phyloP scores from a whole-genome alignment of 768 basidiomycete species.

The Amyloporia xantha region DNA sequence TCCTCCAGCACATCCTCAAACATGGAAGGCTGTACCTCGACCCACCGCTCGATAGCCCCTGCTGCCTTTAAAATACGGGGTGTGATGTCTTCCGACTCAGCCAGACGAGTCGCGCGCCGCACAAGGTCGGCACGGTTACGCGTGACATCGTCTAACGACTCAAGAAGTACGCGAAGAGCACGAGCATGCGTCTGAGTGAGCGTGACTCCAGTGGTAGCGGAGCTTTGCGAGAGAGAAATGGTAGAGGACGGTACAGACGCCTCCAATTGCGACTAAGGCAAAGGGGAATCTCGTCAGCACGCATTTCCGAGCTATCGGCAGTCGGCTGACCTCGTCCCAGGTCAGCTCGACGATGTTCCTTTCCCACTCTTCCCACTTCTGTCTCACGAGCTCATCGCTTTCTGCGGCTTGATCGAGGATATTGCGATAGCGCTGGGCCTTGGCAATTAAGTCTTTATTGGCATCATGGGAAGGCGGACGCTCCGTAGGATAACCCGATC shows the following conservation, averaged over 20 bases:
- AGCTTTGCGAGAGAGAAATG: constrained; percentile 13
- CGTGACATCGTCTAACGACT: constrained; percentile 71
- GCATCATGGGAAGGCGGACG: constrained; percentile 73
- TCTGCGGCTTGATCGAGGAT: constrained; percentile 65
- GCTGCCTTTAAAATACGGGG: constrained; percentile 61
- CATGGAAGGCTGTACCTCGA: constrained; percentile 74
- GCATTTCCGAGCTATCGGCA: no score
- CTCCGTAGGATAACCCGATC: constrained; percentile 39
- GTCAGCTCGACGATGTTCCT: constrained; percentile 62
- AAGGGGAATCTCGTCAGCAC: background rate
- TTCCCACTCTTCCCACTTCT: constrained; percentile 91
- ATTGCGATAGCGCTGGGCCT: constrained; percentile 63
- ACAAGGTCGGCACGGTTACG: constrained; percentile 56
- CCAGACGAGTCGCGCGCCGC: constrained; percentile 53
- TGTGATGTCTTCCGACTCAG: constrained; percentile 68
- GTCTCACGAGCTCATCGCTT: constrained; percentile 70
- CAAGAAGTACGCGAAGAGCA: constrained; percentile 65
- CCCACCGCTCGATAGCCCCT: constrained; percentile 55
- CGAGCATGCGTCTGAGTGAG: constrained; percentile 57
- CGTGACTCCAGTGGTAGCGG: background rate
- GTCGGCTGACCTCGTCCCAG: constrained; percentile 55
- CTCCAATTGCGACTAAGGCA: constrained; percentile 54
- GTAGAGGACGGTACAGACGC: constrained; percentile 64
- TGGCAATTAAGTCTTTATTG: constrained; percentile 64
- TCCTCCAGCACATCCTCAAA: constrained; percentile 81